These are phyloP conservation scores for Lentinula boryana DNA, from an alignment of 768 basidiomycete genomes.

Conservation along the genomic window DNA sequence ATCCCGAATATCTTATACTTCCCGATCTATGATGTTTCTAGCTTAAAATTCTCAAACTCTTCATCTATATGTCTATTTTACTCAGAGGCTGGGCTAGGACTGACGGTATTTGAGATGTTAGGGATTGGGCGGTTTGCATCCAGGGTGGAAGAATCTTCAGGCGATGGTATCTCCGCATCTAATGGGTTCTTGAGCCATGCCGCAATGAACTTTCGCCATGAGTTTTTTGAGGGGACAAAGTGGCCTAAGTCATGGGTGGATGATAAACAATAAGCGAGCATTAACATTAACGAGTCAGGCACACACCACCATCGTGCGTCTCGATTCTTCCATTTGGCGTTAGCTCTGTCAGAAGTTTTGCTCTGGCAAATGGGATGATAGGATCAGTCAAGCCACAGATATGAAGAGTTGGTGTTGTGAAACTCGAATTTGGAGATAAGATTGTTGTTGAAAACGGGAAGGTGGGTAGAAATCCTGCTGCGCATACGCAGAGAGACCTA, in stretches of 20 bases:
- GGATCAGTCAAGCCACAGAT: constrained; percentile 71
- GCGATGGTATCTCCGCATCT: constrained; percentile 38
- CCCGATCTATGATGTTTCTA: too few relatives aligned
- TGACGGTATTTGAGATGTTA: not conserved
- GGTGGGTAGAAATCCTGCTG: constrained; percentile 61
- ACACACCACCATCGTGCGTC: constrained; percentile 73
- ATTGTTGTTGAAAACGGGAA: constrained; percentile 43
- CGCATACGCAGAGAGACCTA: constrained; percentile 59
- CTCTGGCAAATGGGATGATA: constrained; percentile 66
- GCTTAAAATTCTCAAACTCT: not conserved
- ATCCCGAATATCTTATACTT: too few relatives aligned
- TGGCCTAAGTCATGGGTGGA: constrained; percentile 47
- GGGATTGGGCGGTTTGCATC: not conserved
- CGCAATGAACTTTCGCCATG: constrained; percentile 71
- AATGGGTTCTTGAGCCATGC: constrained; percentile 55
- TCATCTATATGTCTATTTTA: not conserved
- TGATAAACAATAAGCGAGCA: not conserved
- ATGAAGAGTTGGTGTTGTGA: constrained; percentile 71
- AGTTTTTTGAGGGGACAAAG: constrained; percentile 73
- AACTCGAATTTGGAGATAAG: constrained; percentile 36
- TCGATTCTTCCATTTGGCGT: constrained; percentile 61
- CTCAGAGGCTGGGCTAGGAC: not conserved
- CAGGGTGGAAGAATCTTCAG: constrained; percentile 16
- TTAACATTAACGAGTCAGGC: not conserved
- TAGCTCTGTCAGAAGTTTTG: constrained; percentile 46